Evolutionary conservation across 139 green algal species (phyloP).

Genomic region (Coccomyxa sp.): DNA sequence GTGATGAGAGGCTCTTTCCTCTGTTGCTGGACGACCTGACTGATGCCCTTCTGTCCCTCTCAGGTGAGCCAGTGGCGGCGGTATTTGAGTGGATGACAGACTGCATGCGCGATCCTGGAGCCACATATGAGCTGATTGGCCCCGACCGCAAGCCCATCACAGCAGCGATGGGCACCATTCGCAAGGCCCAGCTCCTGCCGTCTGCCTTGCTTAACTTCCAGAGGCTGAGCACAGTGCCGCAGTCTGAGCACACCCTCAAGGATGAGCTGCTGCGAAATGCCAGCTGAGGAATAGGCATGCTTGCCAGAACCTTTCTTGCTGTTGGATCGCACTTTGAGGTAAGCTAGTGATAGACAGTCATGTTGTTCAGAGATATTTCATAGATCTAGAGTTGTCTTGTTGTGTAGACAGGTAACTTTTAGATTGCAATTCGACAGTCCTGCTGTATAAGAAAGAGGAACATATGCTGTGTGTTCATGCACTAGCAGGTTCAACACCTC

Average conservation of each 20-base stretch:
- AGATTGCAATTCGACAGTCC: no score
- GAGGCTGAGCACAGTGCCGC: not conserved
- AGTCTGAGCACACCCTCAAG: not conserved
- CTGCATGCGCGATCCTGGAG: conserved; percentile 39
- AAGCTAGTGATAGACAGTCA: not conserved
- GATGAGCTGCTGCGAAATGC: not conserved
- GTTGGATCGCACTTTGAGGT: no score
- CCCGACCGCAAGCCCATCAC: conserved; percentile 37
- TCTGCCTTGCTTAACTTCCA: conserved; percentile 51
- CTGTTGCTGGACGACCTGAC: not conserved
- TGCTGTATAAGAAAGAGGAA: no score
- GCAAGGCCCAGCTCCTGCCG: conserved; percentile 36
- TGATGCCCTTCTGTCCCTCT: not conserved
- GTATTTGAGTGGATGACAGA: conserved; percentile 67
- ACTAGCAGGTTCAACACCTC: no score
- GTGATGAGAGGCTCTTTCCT: not conserved
- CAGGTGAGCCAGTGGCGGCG: conserved; percentile 40
- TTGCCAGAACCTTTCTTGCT: no score
- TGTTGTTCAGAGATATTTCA: not conserved
- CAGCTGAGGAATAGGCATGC: no score
- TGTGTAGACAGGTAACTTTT: not conserved
- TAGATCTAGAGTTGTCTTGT: not conserved
- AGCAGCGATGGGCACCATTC: conserved; percentile 18
- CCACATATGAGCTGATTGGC: conserved; percentile 61
- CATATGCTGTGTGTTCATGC: no score